phyloP scores from a whole-genome alignment of 371 early-diverging fungal genomes.

The Rhizopus arrhizus region DNA sequence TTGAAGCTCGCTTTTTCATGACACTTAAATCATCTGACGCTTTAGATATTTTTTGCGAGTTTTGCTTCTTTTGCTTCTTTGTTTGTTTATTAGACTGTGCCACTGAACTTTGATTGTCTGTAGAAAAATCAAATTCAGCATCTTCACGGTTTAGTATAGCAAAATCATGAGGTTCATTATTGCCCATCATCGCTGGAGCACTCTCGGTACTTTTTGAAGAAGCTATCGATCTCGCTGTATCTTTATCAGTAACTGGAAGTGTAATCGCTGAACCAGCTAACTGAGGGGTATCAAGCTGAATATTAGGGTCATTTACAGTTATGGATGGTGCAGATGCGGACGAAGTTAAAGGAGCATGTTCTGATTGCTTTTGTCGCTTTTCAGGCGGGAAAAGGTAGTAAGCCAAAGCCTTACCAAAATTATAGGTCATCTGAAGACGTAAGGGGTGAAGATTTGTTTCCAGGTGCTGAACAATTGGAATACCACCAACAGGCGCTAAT shows the following conservation, averaged over 20 bases:
- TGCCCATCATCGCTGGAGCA: not conserved
- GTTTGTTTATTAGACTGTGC: not conserved
- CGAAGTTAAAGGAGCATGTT: not conserved
- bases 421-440: slow-evolving; percentile 77
- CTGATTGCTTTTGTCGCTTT: slow-evolving; percentile 19
- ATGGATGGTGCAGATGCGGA: slow-evolving; percentile 16
- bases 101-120: slow-evolving; percentile 5
- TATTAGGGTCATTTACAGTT: not conserved
- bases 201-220: slow-evolving; percentile 2
- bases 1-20: slow-evolving; percentile 71
- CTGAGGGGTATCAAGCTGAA: not conserved
- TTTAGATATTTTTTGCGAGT: slow-evolving; percentile 5
- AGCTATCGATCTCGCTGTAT: not conserved
- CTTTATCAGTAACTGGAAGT: slow-evolving; percentile 8
- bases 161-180: not conserved
- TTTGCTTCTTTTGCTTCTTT: slow-evolving; percentile 13
- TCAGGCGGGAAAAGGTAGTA: slow-evolving; percentile 78
- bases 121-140: not conserved
- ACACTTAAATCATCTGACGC: slow-evolving; percentile 37
- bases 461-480: slow-evolving; percentile 82
- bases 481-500: slow-evolving; percentile 83
- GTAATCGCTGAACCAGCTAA: not conserved
- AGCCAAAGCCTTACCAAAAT: slow-evolving; percentile 69
- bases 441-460: slow-evolving; percentile 82
- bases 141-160: slow-evolving; percentile 1